These are phyloP conservation scores for Penicillium bovifimosum DNA, from an alignment of 495 filamentous ascomycete genomes.

Conservation along the genomic window DNA sequence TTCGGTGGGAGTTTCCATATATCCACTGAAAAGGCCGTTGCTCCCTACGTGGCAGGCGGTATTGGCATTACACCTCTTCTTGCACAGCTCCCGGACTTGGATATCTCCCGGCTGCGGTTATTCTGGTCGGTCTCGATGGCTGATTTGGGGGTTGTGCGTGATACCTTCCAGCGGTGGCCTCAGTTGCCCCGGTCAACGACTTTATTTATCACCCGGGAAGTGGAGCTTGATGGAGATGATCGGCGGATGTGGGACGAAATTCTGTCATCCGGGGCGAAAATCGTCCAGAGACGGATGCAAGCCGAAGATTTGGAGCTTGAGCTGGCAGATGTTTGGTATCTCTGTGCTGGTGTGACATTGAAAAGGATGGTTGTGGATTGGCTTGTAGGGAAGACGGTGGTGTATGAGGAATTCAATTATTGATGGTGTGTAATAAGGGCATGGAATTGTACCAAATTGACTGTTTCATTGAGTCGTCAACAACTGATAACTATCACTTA, in stretches of 20 bases:
- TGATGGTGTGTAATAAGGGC: slow-evolving; percentile 18
- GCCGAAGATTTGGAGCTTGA: slow-evolving; percentile 47
- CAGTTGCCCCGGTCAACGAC: slow-evolving; percentile 46
- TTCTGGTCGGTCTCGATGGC: slow-evolving; percentile 59
- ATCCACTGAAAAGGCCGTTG: slow-evolving; percentile 30
- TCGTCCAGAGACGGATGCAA: slow-evolving; percentile 48
- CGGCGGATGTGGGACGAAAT: slow-evolving; percentile 16
- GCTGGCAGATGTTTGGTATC: slow-evolving; percentile 53
- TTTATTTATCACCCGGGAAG: slow-evolving; percentile 52
- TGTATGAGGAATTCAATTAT: slow-evolving; percentile 70
- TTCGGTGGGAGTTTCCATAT: slow-evolving; percentile 66
- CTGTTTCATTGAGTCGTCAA: no score
- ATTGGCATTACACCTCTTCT: slow-evolving; percentile 79
- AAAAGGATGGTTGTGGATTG: slow-evolving; percentile 53
- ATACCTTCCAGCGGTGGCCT: slow-evolving; percentile 50
- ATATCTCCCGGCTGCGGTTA: slow-evolving; percentile 44
- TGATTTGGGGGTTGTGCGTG: slow-evolving; percentile 58
- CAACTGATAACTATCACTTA: no score
- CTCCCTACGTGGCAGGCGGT: slow-evolving; percentile 62
- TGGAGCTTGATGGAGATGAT: slow-evolving; percentile 10
- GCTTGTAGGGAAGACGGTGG: slow-evolving; percentile 55
- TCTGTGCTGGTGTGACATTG: slow-evolving; percentile 58
- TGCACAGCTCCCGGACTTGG: slow-evolving; percentile 49
- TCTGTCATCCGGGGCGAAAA: slow-evolving; percentile 33
- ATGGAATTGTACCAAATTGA: no score